Evolutionary conservation across 176 grass and related monocot species (phyloP).

Genomic region (Paspalum vaginatum): DNA sequence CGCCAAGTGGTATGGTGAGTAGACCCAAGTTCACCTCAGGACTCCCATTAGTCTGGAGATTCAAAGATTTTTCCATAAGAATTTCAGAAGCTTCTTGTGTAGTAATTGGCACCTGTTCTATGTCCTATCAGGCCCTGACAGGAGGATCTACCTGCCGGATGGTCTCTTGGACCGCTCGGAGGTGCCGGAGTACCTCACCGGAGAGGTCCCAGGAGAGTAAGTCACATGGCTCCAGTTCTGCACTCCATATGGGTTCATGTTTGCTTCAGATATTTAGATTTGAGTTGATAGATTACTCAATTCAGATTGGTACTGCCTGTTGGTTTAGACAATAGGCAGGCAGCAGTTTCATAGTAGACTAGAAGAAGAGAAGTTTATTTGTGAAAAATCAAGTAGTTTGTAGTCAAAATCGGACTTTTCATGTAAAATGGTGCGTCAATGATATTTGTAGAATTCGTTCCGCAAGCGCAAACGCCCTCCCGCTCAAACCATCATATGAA

Average conservation of each 20-base stretch:
- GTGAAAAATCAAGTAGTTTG: neutral
- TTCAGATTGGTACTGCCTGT: neutral
- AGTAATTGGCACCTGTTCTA: neutral
- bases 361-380: neutral
- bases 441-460: neutral
- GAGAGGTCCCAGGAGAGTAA: conserved; percentile 97
- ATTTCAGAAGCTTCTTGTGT: neutral
- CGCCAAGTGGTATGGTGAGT: conserved; percentile 97
- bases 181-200: conserved; percentile 92
- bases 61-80: neutral
- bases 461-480: neutral
- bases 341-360: neutral
- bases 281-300: neutral
- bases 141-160: conserved; percentile 87
- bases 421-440: neutral
- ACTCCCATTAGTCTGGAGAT: neutral
- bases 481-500: neutral
- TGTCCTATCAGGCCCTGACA: conserved; percentile 65
- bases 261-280: neutral
- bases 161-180: conserved; percentile 88
- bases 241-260: neutral
- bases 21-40: neutral
- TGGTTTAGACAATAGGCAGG: neutral
- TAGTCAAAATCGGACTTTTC: neutral
- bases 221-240: conserved; percentile 30